A percentile compares a stretch with the other conserved stretches of the same genome.
Conservation (phyloP, 1,139 yeast genomes). For the Taiozyma sp. region DNA sequence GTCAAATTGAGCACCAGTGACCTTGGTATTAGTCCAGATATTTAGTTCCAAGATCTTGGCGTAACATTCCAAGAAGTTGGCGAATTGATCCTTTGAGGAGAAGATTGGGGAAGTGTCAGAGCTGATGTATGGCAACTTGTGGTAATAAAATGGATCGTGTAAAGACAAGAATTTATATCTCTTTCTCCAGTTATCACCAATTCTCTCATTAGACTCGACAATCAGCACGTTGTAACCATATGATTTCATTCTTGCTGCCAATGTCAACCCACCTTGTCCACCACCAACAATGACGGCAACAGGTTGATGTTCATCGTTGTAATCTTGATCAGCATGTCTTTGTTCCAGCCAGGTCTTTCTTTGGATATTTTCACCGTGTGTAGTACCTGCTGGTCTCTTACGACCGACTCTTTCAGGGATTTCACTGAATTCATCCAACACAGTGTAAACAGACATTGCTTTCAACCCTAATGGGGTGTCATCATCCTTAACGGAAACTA, state of each 20-base stretch:
- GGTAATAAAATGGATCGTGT: too few species aligned
- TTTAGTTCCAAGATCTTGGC: conserved; percentile 36
- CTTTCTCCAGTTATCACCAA: conserved; percentile 44
- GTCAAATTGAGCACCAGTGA: conserved; percentile 30
- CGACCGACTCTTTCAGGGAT: conserved; percentile 32
- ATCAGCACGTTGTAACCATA: conserved; percentile 35
- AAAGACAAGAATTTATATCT: conserved; percentile 35
- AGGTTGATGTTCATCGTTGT: conserved; percentile 31
- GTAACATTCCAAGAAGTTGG: conserved; percentile 37
- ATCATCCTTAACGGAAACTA: conserved; percentile 28
- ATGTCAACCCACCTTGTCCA: conserved; percentile 40
- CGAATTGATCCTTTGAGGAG: conserved; percentile 41
- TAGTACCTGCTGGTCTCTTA: conserved; percentile 34
- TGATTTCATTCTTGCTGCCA: conserved; percentile 37
- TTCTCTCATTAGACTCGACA: conserved; percentile 31
- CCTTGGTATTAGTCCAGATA: conserved; percentile 32
- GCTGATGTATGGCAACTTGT: conserved; percentile 32
- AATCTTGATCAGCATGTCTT: conserved; percentile 26
- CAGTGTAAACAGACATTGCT: conserved; percentile 32
- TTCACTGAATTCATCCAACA: conserved; percentile 31
- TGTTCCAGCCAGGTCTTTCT: conserved; percentile 31
- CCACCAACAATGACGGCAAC: conserved; percentile 40
- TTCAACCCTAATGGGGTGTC: conserved; percentile 26
- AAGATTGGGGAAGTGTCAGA: conserved; percentile 39
- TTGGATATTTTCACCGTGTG: conserved; percentile 33